phyloP scores from a whole-genome alignment of 1,284 basidiomycete species.

The Meripilus lineatus region DNA sequence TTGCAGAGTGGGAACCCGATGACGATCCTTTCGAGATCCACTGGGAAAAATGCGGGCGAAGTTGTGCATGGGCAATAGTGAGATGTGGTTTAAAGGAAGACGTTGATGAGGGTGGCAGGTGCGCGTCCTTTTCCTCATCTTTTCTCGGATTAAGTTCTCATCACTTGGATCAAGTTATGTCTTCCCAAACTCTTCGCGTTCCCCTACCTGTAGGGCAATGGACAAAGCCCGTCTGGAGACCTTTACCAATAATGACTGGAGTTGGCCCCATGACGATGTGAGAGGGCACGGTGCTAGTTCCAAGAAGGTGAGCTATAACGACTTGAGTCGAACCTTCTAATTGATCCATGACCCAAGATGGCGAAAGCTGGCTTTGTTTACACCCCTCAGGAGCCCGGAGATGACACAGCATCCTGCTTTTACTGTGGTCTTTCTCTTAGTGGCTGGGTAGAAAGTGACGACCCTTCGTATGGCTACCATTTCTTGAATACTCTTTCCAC shows the following conservation, averaged over 20 bases:
- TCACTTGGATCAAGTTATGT: slow-evolving; percentile 9
- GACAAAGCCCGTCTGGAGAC: slow-evolving; percentile 67
- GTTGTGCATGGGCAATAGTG: slow-evolving; percentile 74
- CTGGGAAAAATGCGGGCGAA: slow-evolving; percentile 52
- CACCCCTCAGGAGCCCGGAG: slow-evolving; percentile 54
- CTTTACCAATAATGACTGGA: slow-evolving; percentile 48
- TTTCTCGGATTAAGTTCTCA: slow-evolving; percentile 1
- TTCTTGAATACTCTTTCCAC: slow-evolving; percentile 8
- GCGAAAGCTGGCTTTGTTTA: slow-evolving; percentile 80
- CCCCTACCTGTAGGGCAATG: slow-evolving; percentile 64
- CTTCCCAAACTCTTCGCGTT: slow-evolving; percentile 50
- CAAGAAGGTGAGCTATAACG: too few relatives aligned
- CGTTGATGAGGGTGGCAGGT: slow-evolving; percentile 53
- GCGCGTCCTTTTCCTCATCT: slow-evolving; percentile 19
- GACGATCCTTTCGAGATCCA: slow-evolving; percentile 84
- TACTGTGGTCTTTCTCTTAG: slow-evolving; percentile 72
- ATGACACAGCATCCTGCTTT: slow-evolving; percentile 75
- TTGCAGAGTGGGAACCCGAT: slow-evolving; percentile 73
- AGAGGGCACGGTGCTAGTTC: slow-evolving; percentile 66
- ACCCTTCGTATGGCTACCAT: slow-evolving; percentile 58
- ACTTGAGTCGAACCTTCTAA: slow-evolving; percentile 3
- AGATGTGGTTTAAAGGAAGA: slow-evolving; percentile 62
- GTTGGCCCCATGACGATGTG: slow-evolving; percentile 72
- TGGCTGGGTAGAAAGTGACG: slow-evolving; percentile 78
- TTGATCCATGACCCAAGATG: slow-evolving; percentile 45